Evolutionary conservation across 2,329 filamentous ascomycete genomes (phyloP).

Genomic region (Botrytis aclada): DNA sequence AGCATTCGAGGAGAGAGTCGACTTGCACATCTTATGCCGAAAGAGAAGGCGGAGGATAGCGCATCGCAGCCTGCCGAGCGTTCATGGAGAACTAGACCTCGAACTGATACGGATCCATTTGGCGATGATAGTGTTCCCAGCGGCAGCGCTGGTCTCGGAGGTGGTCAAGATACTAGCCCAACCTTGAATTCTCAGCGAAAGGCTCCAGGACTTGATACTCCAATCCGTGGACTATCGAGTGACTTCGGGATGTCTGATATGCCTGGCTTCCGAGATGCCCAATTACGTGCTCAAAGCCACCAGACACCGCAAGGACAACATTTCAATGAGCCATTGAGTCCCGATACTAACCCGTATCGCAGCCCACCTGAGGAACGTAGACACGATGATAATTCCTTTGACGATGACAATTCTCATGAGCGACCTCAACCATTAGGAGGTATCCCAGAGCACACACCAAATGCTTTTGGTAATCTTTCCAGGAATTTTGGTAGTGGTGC

Average conservation of each 20-base stretch:
- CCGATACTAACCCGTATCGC: constrained; percentile 93
- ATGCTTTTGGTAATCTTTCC: constrained; percentile 53
- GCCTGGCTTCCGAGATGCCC: constrained; percentile 56
- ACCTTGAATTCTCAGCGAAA: constrained; percentile 44
- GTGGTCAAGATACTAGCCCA: constrained; percentile 66
- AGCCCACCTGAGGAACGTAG: constrained; percentile 66
- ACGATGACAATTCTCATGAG: constrained; percentile 42
- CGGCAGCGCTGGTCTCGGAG: constrained; percentile 71
- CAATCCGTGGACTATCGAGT: constrained; percentile 43
- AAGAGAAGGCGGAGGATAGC: constrained; percentile 68
- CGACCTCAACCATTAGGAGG: constrained; percentile 52
- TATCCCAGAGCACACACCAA: constrained; percentile 48
- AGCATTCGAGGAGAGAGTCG: constrained; percentile 73
- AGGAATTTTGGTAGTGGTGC: constrained; percentile 47
- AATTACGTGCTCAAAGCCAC: constrained; percentile 44
- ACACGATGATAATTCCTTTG: constrained; percentile 43
- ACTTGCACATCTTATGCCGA: constrained; percentile 79
- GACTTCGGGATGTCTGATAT: constrained; percentile 63
- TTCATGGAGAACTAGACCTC: constrained; percentile 58
- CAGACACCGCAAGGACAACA: constrained; percentile 40
- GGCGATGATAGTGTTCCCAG: constrained; percentile 59
- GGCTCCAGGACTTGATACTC: constrained; percentile 45
- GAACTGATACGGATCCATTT: constrained; percentile 74
- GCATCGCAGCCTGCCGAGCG: constrained; percentile 51
- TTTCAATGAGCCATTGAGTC: constrained; percentile 73